Evolutionary conservation across 306 rosid species (phyloP).

Genomic region (Corylus heterophylla): DNA sequence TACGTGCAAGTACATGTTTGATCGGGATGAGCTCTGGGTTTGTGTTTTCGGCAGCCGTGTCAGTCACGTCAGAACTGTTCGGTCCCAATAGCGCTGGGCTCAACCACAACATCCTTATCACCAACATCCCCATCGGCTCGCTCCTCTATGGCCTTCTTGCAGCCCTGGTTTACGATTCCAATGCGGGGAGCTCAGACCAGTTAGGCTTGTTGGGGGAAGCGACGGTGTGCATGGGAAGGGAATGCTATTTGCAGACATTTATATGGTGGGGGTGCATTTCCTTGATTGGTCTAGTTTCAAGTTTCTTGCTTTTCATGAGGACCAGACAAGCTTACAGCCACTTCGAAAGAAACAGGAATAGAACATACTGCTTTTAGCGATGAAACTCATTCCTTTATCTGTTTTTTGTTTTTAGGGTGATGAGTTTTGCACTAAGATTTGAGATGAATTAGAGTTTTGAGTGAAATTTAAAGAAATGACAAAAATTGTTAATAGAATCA

Average conservation of each 20-base stretch:
- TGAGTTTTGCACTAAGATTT: not conserved
- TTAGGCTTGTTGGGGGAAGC: slow-evolving; percentile 38
- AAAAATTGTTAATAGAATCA: not conserved
- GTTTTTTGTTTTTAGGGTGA: not conserved
- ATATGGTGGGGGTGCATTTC: slow-evolving; percentile 77
- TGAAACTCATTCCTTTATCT: not conserved
- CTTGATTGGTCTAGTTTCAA: slow-evolving; percentile 56
- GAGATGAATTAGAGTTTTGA: not conserved
- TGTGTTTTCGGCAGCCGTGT: slow-evolving; percentile 45
- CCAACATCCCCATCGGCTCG: slow-evolving; percentile 57
- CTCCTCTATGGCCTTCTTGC: slow-evolving; percentile 58
- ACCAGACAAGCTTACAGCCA: slow-evolving; percentile 58
- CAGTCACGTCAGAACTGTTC: slow-evolving; percentile 50
- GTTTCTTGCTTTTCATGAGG: slow-evolving; percentile 59
- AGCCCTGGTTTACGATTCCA: slow-evolving; percentile 62
- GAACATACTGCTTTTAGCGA: slow-evolving; percentile 13
- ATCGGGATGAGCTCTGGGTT: slow-evolving; percentile 56
- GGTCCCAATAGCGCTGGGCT: slow-evolving; percentile 50
- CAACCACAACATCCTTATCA: slow-evolving; percentile 58
- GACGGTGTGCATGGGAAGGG: slow-evolving; percentile 62
- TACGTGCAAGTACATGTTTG: slow-evolving; percentile 37
- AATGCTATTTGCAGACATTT: slow-evolving; percentile 70
- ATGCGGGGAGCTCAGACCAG: slow-evolving; percentile 24
- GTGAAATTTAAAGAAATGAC: not conserved
- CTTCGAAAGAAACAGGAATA: slow-evolving; percentile 39